These are phyloP conservation scores for Blastomyces silverae DNA, from an alignment of 2,329 filamentous ascomycete genomes.

Conservation along the genomic window DNA sequence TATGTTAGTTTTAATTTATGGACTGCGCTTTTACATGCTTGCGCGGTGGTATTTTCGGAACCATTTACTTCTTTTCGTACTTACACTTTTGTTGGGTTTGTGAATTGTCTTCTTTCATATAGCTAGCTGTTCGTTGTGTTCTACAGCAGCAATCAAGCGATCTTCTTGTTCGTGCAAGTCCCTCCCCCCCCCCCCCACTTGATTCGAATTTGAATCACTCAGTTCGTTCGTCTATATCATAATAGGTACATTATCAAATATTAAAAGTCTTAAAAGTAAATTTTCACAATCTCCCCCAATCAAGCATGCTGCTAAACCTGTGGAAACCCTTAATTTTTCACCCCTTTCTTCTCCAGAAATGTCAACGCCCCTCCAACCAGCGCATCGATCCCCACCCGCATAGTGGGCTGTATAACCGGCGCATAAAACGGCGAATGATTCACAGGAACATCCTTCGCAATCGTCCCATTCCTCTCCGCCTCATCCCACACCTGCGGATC, in stretches of 20 bases:
- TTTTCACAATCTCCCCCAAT: neutral
- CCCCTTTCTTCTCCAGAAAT: constrained; percentile 24
- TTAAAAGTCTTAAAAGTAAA: neutral
- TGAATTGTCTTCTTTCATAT: neutral
- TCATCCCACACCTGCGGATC: constrained; percentile 48
- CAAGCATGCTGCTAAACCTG: neutral
- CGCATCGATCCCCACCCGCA: constrained; percentile 49
- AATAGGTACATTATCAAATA: neutral
- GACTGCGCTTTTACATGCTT: neutral
- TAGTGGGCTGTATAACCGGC: constrained; percentile 53
- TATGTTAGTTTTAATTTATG: neutral
- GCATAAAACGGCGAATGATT: constrained; percentile 57
- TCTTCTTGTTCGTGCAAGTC: neutral
- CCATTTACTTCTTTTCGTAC: neutral
- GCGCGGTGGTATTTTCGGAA: neutral
- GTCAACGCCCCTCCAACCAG: constrained; percentile 48
- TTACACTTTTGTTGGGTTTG: neutral
- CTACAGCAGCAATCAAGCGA: neutral
- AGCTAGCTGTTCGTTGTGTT: neutral
- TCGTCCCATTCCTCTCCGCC: constrained; percentile 39
- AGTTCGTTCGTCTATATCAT: neutral
- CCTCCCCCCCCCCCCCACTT: no score
- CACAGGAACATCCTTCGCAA: constrained; percentile 46
- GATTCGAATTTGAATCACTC: neutral
- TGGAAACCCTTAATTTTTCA: neutral